Conservation (phyloP, 2,329 filamentous ascomycete species). For the Fusarium sp. region DNA sequence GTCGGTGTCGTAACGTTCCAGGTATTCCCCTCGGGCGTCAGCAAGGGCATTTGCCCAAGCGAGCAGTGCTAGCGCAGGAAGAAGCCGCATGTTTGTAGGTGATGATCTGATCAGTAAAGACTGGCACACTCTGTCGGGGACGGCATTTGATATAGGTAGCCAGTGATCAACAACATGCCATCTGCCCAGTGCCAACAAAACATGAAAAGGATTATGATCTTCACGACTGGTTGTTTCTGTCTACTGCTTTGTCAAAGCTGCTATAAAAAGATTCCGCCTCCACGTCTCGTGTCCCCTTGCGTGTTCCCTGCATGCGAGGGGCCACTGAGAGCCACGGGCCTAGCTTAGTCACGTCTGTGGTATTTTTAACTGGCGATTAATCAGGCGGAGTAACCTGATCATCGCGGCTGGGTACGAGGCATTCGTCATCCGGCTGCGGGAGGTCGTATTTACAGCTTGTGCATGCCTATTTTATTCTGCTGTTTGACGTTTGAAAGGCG, state of each 20-base stretch:
- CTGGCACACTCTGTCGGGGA: background rate
- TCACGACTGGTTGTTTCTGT: background rate
- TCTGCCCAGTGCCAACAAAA: background rate
- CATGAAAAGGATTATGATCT: background rate
- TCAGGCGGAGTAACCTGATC: background rate
- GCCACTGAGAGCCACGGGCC: background rate
- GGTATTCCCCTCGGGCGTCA: background rate
- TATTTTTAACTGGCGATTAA: conserved; percentile 1
- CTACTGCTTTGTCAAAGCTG: background rate
- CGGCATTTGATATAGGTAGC: background rate
- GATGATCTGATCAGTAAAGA: background rate
- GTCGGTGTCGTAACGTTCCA: background rate
- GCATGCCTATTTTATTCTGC: background rate
- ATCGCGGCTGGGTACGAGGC: background rate
- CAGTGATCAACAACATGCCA: background rate
- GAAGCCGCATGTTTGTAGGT: background rate
- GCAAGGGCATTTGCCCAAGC: background rate
- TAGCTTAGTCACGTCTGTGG: background rate
- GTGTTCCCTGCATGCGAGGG: background rate
- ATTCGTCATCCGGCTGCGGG: background rate
- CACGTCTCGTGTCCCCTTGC: background rate
- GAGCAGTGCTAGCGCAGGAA: background rate
- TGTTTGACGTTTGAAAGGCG: background rate
- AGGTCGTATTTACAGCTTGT: background rate
- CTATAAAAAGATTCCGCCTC: background rate